Percentiles rank a stretch among this genome's conserved stretches.
Conservation (phyloP, 441 rosid species). For the Pelargonium cotyledonis region DNA sequence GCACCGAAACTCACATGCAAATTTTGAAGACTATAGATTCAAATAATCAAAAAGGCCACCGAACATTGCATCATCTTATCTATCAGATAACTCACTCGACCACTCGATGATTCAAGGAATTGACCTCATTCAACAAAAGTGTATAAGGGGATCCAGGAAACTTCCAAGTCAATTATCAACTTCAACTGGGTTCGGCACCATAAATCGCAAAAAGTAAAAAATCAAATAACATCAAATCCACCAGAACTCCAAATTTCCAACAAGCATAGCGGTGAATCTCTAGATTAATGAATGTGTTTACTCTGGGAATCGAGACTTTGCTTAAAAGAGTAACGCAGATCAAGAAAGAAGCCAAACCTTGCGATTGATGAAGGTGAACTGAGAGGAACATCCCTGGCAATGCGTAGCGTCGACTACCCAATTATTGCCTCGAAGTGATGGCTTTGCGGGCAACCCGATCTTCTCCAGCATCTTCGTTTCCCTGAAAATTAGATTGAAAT, state of each 20-base stretch:
- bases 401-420: constrained; percentile 92
- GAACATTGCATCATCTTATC: neutral
- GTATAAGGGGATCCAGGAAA: neutral
- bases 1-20: neutral
- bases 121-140: neutral
- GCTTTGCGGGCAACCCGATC: constrained; percentile 87
- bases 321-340: neutral
- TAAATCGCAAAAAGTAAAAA: neutral
- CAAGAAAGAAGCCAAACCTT: constrained; percentile 45
- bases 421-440: constrained; percentile 65
- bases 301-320: too few relatives aligned
- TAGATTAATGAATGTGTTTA: too few relatives aligned
- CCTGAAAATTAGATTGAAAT: constrained; percentile 11
- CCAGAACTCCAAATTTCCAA: neutral
- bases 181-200: neutral
- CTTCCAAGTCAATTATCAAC: neutral
- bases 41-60: too few relatives aligned
- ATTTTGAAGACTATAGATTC: too few relatives aligned
- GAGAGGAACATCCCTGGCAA: constrained; percentile 95
- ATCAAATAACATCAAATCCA: neutral
- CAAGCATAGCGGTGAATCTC: neutral
- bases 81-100: neutral
- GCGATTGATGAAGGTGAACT: constrained; percentile 94
- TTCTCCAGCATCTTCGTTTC: constrained; percentile 66
- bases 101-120: neutral